phyloP scores from a whole-genome alignment of 495 filamentous ascomycete species.

The Neurospora tetraspora region DNA sequence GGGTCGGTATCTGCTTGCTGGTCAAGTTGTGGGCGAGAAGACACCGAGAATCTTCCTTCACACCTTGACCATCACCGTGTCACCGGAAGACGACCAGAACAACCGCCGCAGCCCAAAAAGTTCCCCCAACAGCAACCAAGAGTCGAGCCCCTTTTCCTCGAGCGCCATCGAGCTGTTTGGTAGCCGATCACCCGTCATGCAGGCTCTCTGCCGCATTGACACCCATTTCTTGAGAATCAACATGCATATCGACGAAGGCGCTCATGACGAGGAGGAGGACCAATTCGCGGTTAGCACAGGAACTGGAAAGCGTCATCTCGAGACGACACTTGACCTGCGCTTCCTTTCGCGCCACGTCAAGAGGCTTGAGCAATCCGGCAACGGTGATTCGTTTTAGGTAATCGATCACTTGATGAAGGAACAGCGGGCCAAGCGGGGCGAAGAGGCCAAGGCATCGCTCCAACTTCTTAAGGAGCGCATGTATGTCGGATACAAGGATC shows the following conservation, averaged over 20 bases:
- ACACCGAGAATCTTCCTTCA: conserved; percentile 14
- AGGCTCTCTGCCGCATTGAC: conserved; percentile 13
- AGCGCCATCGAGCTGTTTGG: conserved; percentile 16
- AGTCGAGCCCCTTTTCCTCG: background rate
- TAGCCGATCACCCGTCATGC: background rate
- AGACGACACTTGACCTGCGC: conserved; percentile 21
- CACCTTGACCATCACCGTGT: conserved; percentile 23
- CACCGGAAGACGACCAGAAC: background rate
- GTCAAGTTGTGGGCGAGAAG: background rate
- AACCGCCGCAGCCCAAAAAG: background rate
- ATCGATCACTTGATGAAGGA: conserved; percentile 11
- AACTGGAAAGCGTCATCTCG: conserved; percentile 9
- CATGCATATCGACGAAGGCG: conserved; percentile 10
- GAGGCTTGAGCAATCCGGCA: background rate
- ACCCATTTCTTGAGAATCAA: conserved; percentile 15
- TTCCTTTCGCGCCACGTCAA: conserved; percentile 7
- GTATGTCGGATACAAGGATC: conserved; percentile 3
- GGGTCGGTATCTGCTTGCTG: background rate
- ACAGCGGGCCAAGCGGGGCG: conserved; percentile 2
- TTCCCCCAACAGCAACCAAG: background rate
- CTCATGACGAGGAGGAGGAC: background rate
- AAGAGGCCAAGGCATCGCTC: conserved; percentile 1
- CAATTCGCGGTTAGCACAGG: background rate
- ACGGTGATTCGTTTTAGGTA: conserved; percentile 3
- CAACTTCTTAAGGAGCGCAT: conserved; percentile 7